phyloP scores from a whole-genome alignment of 169 alveolate species.

The Plasmodium reichenowi region DNA sequence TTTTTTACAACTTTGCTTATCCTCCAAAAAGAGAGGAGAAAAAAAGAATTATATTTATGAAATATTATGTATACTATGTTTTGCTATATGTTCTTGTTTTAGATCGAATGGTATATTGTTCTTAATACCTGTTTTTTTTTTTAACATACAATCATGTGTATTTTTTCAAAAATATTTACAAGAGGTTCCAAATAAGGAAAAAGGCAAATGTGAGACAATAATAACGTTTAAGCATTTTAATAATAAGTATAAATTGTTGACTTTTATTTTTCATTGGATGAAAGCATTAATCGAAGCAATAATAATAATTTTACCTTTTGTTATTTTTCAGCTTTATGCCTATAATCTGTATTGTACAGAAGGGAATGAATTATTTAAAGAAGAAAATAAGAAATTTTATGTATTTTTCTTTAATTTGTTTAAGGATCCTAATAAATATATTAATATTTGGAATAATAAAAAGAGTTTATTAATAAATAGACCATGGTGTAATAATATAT shows the following conservation, averaged over 20 bases:
- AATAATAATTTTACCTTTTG: conserved; percentile 78
- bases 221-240: not conserved
- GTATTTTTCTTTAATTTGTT: conserved; percentile 38
- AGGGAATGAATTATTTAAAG: conserved; percentile 37
- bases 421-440: conserved; percentile 16
- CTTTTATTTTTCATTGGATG: conserved; percentile 75
- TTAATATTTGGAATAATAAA: not conserved
- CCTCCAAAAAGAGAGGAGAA: not conserved
- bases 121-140: conserved; percentile 82
- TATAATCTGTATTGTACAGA: conserved; percentile 79
- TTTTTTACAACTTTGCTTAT: conserved; percentile 47
- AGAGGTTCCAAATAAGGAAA: no score
- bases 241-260: not conserved
- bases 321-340: conserved; percentile 78
- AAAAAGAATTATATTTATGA: conserved; percentile 26
- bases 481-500: conserved; percentile 80
- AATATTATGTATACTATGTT: conserved; percentile 32
- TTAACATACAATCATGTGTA: conserved; percentile 73
- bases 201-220: not conserved
- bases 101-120: conserved; percentile 84
- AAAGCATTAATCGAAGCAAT: conserved; percentile 80
- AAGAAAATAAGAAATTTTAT: conserved; percentile 54
- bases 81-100: conserved; percentile 45
- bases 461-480: conserved; percentile 26
- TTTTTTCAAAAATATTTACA: conserved; percentile 27